Evolutionary conservation across 768 basidiomycete genomes (phyloP), one percentile per base, ranked within the genome.

Genomic region (Suillus weaverae): DNA sequence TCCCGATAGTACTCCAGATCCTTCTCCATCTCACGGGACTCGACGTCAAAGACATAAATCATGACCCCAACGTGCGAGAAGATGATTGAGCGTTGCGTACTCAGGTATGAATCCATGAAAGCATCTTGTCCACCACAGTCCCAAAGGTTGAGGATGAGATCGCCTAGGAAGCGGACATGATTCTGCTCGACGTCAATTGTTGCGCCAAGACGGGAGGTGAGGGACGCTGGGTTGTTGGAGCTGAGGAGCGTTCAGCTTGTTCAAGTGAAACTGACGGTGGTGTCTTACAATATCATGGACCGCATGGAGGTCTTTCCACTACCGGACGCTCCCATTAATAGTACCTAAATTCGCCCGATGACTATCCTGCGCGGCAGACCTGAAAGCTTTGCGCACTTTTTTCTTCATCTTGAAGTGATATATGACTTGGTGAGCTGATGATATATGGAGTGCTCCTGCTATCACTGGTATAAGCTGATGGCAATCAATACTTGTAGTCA

Each of bases 181-280:
- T 96, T 97, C 75, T 96, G 94, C 75, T 98, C 97, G 66, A 99
- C 95, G 75, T 99, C 97, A 68, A 98, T 97, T 10, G 97, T 99
- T 20, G 97, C 96, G 33, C 96, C 96, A 36, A 99, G 85, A 20
- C 96, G 86, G 57, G 91, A 84, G 2, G 97, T 98, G 65, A 96
- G 83, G 43, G 92, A 91, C 2, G 97, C 96, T 33, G 94, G 92
- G 71, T 97, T 94, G 75, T 97, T 97, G 50, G 95, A 94, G 76
- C 95, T 97, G 71, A n/a, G 46, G 44, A 55, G 67, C 48, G 55
- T 69, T 62, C 41, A 63, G 50, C 51, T 44, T 59, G 66, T 61
- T 53, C 60, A 44, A 41, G 65, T 43, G n/a, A 57, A 59, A 56
- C 41, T 9, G 13, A 39, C 41, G 20, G 56, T 10, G 26, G 33